Conservation (phyloP, 352 stramenopile genomes). For the Phytophthora sansomeana region DNA sequence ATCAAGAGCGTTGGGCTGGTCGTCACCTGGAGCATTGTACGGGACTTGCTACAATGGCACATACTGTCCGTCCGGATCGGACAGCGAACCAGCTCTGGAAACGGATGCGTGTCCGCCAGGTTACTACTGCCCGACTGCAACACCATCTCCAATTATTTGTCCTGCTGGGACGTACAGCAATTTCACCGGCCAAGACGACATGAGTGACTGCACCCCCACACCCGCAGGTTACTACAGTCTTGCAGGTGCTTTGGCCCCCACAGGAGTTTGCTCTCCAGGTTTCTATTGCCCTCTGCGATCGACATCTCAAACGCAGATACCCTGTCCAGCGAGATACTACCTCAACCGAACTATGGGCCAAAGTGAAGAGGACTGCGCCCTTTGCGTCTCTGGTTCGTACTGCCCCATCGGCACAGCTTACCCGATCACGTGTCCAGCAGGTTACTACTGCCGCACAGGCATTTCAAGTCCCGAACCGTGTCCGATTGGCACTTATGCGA, state of each 20-base stretch:
- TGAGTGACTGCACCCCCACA: conserved; percentile 80
- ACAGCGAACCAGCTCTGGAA: conserved; percentile 73
- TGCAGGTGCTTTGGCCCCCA: conserved; percentile 63
- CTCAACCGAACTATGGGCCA: conserved; percentile 64
- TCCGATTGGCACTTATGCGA: conserved; percentile 92
- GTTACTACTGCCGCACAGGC: conserved; percentile 90
- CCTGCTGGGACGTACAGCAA: conserved; percentile 89
- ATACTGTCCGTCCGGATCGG: conserved; percentile 78
- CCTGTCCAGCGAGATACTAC: conserved; percentile 84
- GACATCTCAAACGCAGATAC: conserved; percentile 70
- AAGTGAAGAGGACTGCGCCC: conserved; percentile 75
- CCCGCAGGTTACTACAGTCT: conserved; percentile 76
- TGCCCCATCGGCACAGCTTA: conserved; percentile 72
- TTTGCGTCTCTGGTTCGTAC: conserved; percentile 77
- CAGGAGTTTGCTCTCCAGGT: conserved; percentile 69
- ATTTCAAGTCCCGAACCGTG: conserved; percentile 82
- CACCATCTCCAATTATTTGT: conserved; percentile 73
- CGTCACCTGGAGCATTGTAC: conserved; percentile 58
- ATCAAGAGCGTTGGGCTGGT: conserved; percentile 62
- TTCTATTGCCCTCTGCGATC: conserved; percentile 88
- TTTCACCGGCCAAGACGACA: conserved; percentile 72
- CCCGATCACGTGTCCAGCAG: conserved; percentile 72
- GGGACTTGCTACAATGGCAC: conserved; percentile 90
- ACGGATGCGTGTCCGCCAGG: conserved; percentile 80
- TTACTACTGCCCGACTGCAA: conserved; percentile 83